These are phyloP conservation scores for Xylariaceae sp. DNA, from an alignment of 2,329 filamentous ascomycete genomes.

Conservation along the genomic window DNA sequence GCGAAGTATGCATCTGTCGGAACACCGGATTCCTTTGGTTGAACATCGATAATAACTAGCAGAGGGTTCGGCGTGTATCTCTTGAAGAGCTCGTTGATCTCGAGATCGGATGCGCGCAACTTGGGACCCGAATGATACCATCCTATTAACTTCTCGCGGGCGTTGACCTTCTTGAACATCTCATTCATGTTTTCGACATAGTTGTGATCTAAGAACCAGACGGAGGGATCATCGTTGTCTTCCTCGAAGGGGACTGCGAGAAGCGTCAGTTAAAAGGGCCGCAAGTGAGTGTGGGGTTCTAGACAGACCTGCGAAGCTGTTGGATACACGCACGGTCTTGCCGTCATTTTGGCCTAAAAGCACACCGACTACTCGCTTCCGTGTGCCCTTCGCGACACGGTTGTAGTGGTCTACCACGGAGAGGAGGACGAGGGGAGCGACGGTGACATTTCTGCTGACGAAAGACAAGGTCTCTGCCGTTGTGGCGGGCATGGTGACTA, in stretches of 20 bases:
- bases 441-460: constrained; percentile 90
- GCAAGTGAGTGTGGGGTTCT: background rate
- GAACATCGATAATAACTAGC: constrained; percentile 96
- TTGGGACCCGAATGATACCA: constrained; percentile 99
- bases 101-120: constrained; percentile 89
- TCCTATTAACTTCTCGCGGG: constrained; percentile 95
- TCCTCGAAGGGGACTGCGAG: constrained; percentile 89
- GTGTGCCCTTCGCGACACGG: constrained; percentile 81
- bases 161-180: constrained; percentile 99
- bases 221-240: constrained; percentile 95
- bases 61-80: constrained; percentile 95
- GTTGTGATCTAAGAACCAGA: constrained; percentile 99
- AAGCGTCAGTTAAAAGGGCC: constrained; percentile 8
- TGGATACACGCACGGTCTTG: constrained; percentile 93
- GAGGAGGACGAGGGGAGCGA: constrained; percentile 95
- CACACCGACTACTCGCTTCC: constrained; percentile 87
- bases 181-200: constrained; percentile 99
- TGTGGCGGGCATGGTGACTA: constrained; percentile 75
- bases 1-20: constrained; percentile 99
- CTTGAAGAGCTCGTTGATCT: constrained; percentile 99
- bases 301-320: constrained; percentile 88
- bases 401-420: constrained; percentile 98
- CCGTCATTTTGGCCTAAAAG: constrained; percentile 94
- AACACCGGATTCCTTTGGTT: constrained; percentile 95
- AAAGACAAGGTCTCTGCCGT: constrained; percentile 95